Base-by-base conservation (phyloP, 176 grass and related monocot species). In the Elymus sibiricus region DNA sequence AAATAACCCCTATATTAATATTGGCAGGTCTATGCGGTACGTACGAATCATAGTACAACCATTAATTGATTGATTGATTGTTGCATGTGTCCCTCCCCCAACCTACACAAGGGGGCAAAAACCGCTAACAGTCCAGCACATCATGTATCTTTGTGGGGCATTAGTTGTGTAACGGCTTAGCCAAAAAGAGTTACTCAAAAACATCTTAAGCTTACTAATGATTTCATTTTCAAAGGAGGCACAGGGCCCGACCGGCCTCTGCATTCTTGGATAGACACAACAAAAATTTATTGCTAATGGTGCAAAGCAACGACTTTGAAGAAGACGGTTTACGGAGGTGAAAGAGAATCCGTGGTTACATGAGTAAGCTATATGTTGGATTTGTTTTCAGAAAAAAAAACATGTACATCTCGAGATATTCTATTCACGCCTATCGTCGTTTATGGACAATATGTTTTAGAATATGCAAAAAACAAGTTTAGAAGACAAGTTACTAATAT, bases 31-130 rank as follows among this genome's bases (percentile, higher is more conserved):
- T 32, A 82, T 82, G 75, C 86, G 31, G 22, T 2, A 11, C 8
- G 70, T 82, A 87, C 7, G 70, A 37, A 68, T 87, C 86, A 25
- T 68, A 61, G 71, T 87, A 87, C 86, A 68, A 0, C 25, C 79
- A 16, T 24, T 61, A 70, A 79, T 24, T 46, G 78, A 2, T 56
- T 44, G 78, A 2, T 58, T 25, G 70, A 2, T 56, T 9, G 70
- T 58, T 58, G 19, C 19, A 75, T 76, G 86, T 10, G 35, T 71
- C 86, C 60, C 43, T 56, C 12, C 86, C 82, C 70, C 70, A 76
- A 76, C 86, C 16, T 82, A 87, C 70, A 22, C 53, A 58, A 58
- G 53, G 7, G 19, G 53, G 8, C 19, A 58, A 58, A 58, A 58
- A 22, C 19, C 17, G 6, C 7, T 9, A 56, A 56, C 19, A 56